These are phyloP conservation scores for Aspergillus cavernicola DNA, from an alignment of 495 filamentous ascomycete species.

Conservation along the genomic window DNA sequence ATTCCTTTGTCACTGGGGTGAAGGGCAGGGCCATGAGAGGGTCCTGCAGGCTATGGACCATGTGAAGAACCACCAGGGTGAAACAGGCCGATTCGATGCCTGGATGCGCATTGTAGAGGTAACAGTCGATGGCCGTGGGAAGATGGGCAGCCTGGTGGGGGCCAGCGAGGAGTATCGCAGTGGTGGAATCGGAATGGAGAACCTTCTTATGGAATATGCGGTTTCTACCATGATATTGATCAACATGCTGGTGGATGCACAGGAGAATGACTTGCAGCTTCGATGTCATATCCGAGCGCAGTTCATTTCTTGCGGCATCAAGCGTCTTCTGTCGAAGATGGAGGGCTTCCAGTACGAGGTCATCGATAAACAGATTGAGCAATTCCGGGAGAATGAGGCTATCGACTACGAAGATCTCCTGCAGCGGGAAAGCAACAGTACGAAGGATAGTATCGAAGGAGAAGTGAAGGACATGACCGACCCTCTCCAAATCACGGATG, in stretches of 20 bases:
- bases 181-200: slow-evolving; percentile 98
- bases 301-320: slow-evolving; percentile 94
- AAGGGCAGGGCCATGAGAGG: slow-evolving; percentile 90
- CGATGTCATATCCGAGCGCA: slow-evolving; percentile 93
- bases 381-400: slow-evolving; percentile 87
- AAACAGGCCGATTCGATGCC: slow-evolving; percentile 94
- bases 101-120: slow-evolving; percentile 99
- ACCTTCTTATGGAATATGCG: slow-evolving; percentile 97
- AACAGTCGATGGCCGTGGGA: slow-evolving; percentile 91
- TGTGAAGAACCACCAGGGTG: slow-evolving; percentile 82
- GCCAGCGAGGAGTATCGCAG: slow-evolving; percentile 96
- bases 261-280: slow-evolving; percentile 82
- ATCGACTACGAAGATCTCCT: slow-evolving; percentile 98
- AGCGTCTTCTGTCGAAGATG: slow-evolving; percentile 93
- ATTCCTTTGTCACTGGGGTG: slow-evolving; percentile 94
- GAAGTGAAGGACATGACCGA: slow-evolving; percentile 94
- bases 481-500: slow-evolving; percentile 87
- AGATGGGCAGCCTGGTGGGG: slow-evolving; percentile 96
- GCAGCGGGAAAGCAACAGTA: slow-evolving; percentile 83
- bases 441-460: slow-evolving; percentile 84
- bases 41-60: slow-evolving; percentile 91
- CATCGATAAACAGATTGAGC: slow-evolving; percentile 97
- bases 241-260: slow-evolving; percentile 94
- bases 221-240: slow-evolving; percentile 91
- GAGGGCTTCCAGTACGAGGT: slow-evolving; percentile 97